Percentiles rank a stretch among this genome's conserved stretches.
phyloP scores from a whole-genome alignment of 345 rosid genomes.

The Hibiscus mutabilis region DNA sequence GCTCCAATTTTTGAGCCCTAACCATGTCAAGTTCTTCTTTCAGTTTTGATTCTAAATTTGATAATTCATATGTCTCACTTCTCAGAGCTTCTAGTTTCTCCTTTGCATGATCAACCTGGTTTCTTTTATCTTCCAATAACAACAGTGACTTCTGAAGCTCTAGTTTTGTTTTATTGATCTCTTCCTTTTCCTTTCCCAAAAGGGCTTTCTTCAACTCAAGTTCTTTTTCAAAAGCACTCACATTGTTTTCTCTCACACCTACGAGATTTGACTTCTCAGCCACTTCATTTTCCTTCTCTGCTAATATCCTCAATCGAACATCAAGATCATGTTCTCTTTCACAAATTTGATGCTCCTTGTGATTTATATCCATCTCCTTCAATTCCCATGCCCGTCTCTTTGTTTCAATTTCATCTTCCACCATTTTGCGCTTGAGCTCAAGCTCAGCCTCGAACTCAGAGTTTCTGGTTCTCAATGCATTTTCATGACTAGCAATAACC shows the following conservation, averaged over 20 bases:
- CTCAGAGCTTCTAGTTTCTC: slow-evolving; percentile 70
- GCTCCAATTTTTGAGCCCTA: slow-evolving; percentile 74
- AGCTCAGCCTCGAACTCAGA: slow-evolving; percentile 74
- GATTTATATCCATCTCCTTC: slow-evolving; percentile 70
- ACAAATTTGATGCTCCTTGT: slow-evolving; percentile 51
- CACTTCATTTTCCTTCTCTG: slow-evolving; percentile 67
- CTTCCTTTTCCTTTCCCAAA: slow-evolving; percentile 56
- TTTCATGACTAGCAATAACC: slow-evolving; percentile 53
- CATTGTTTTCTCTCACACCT: slow-evolving; percentile 53
- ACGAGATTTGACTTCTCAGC: slow-evolving; percentile 40
- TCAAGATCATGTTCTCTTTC: slow-evolving; percentile 87
- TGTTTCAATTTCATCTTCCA: slow-evolving; percentile 77
- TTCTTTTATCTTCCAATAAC: slow-evolving; percentile 61
- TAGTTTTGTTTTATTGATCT: slow-evolving; percentile 42
- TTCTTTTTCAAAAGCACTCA: slow-evolving; percentile 47
- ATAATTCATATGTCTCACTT: slow-evolving; percentile 65
- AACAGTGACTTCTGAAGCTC: slow-evolving; percentile 59
- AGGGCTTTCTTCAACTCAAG: slow-evolving; percentile 31
- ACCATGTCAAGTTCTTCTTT: slow-evolving; percentile 86
- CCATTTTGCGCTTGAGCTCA: slow-evolving; percentile 50
- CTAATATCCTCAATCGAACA: slow-evolving; percentile 46
- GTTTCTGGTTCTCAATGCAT: slow-evolving; percentile 47
- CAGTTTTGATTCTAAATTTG: slow-evolving; percentile 71
- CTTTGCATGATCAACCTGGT: slow-evolving; percentile 53
- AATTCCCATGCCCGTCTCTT: slow-evolving; percentile 92